phyloP scores from a whole-genome alignment of 202 grass and related monocot species.

The Setaria italica region DNA sequence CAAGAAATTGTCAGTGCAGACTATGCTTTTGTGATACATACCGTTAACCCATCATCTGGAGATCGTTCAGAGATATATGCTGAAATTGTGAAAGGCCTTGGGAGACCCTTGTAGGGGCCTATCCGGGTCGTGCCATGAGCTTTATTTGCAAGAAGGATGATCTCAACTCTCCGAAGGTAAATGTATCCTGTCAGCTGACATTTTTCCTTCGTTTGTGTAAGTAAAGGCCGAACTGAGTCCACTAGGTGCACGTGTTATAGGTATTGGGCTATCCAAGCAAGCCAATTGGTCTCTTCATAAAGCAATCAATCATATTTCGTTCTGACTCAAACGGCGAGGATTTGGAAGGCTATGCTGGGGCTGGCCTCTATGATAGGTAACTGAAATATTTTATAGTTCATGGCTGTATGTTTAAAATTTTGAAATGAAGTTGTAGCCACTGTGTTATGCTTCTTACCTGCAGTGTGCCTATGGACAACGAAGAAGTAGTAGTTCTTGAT shows the following conservation, averaged over 20 bases:
- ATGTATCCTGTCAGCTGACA: not conserved
- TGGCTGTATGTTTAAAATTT: not conserved
- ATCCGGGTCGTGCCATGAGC: slow-evolving; percentile 92
- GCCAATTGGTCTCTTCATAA: slow-evolving; percentile 95
- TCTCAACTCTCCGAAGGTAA: slow-evolving; percentile 80
- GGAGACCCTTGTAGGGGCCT: slow-evolving; percentile 98
- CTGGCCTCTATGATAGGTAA: slow-evolving; percentile 92
- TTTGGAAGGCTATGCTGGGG: slow-evolving; percentile 96
- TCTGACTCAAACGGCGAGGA: slow-evolving; percentile 98
- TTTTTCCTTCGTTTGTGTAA: too few relatives aligned
- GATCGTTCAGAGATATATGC: slow-evolving; percentile 94
- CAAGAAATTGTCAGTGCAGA: slow-evolving; percentile 96
- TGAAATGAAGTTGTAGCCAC: slow-evolving; percentile 23
- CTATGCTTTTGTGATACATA: slow-evolving; percentile 99
- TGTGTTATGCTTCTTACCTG: slow-evolving; percentile 17
- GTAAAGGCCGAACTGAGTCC: too few relatives aligned
- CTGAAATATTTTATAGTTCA: too few relatives aligned
- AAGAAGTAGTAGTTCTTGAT: slow-evolving; percentile 81
- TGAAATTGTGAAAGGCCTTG: slow-evolving; percentile 97
- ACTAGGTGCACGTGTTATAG: slow-evolving; percentile 43
- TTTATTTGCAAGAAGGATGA: slow-evolving; percentile 82
- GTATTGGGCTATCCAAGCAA: slow-evolving; percentile 92
- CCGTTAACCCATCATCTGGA: slow-evolving; percentile 83
- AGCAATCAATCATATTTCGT: slow-evolving; percentile 88
- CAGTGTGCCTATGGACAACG: slow-evolving; percentile 91